Conservation (phyloP, 768 basidiomycete genomes). For the Boletus sp. region DNA sequence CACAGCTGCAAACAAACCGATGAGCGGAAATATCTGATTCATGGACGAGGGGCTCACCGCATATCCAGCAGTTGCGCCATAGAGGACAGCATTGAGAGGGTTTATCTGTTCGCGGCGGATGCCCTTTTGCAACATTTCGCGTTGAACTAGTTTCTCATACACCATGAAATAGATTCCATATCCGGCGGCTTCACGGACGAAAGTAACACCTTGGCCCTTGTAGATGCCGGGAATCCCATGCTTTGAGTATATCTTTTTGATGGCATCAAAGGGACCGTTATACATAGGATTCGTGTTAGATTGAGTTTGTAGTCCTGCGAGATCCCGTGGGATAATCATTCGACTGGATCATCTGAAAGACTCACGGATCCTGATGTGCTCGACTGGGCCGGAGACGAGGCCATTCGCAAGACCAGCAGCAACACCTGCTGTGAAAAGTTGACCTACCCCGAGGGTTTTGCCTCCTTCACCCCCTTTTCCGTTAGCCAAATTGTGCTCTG, state of each 20-base stretch:
- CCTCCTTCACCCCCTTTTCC: constrained; percentile 69
- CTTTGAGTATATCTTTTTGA: constrained; percentile 72
- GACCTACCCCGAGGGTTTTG: constrained; percentile 50
- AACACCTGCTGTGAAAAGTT: constrained; percentile 76
- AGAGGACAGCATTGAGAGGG: constrained; percentile 74
- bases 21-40: constrained; percentile 7
- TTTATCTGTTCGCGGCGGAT: constrained; percentile 74
- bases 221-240: constrained; percentile 84
- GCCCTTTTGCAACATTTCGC: constrained; percentile 72
- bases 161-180: constrained; percentile 89
- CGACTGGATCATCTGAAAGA: neutral
- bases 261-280: constrained; percentile 82
- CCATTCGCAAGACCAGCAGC: constrained; percentile 88
- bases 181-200: constrained; percentile 76
- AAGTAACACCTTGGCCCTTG: constrained; percentile 89
- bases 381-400: constrained; percentile 92
- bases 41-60: constrained; percentile 51
- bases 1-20: constrained; percentile 52
- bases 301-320: constrained; percentile 85
- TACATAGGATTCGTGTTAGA: constrained; percentile 73
- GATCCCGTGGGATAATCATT: constrained; percentile 2
- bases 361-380: constrained; percentile 84
- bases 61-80: constrained; percentile 91
- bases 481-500: constrained; percentile 50
- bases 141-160: constrained; percentile 89